Percentiles rank a stretch among this genome's conserved stretches.
These are phyloP conservation scores for Chlamydomonas schloesseri DNA, from an alignment of 139 green algal species.

Conservation along the genomic window DNA sequence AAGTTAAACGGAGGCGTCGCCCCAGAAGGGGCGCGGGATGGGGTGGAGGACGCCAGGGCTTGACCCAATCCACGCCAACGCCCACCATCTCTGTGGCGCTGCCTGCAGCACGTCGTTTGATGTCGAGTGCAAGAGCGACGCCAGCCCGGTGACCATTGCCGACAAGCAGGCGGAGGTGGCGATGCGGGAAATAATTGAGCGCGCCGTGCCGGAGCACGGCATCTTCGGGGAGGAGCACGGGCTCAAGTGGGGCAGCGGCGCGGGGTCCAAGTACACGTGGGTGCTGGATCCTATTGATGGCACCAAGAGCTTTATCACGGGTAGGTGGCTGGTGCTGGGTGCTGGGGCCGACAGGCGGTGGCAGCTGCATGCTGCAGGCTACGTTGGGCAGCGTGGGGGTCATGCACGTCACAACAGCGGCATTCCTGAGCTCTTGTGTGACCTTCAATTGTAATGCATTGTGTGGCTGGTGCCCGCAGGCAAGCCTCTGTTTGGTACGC, in stretches of 20 bases:
- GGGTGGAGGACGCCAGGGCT: too few species aligned
- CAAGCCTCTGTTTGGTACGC: slow-evolving; percentile 97
- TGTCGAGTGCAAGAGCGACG: slow-evolving; percentile 88
- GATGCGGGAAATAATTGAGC: slow-evolving; percentile 78
- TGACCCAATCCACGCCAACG: too few species aligned
- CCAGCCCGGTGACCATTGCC: slow-evolving; percentile 85
- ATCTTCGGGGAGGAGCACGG: slow-evolving; percentile 95
- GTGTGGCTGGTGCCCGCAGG: slow-evolving; percentile 60
- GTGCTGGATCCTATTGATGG: slow-evolving; percentile 99
- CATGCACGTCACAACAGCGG: too few species aligned
- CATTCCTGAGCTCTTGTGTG: too few species aligned
- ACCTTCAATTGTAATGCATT: too few species aligned
- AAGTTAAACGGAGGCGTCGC: too few species aligned
- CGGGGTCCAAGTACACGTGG: slow-evolving; percentile 84
- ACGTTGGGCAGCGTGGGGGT: too few species aligned
- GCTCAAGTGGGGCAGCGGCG: slow-evolving; percentile 59
- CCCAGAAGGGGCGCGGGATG: too few species aligned
- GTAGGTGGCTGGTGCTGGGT: too few species aligned
- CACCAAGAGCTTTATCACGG: slow-evolving; percentile 99
- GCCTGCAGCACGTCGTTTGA: slow-evolving; percentile 64
- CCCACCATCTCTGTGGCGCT: background rate
- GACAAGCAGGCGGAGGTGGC: slow-evolving; percentile 85
- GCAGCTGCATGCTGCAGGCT: too few species aligned
- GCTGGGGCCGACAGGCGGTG: too few species aligned
- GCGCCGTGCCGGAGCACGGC: slow-evolving; percentile 76